Evolutionary conservation across 768 basidiomycete species (phyloP).

Genomic region (Lentinula detonsa): DNA sequence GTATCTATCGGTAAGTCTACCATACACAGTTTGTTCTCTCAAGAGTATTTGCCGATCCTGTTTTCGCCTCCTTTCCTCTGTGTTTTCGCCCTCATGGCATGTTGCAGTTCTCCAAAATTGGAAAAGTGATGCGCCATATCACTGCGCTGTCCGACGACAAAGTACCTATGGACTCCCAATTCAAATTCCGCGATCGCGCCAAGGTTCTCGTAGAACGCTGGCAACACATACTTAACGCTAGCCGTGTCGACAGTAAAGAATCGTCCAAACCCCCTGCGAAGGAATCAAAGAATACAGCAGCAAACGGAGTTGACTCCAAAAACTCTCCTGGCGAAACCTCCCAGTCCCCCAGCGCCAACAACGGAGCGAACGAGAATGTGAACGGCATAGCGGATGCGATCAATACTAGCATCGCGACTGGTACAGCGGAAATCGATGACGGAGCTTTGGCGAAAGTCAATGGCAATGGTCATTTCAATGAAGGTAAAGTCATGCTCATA

Average conservation of each 20-base stretch:
- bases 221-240: constrained; percentile 47
- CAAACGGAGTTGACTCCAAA: background rate
- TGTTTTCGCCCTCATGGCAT: constrained; percentile 13
- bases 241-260: constrained; percentile 5
- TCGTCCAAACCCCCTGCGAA: background rate
- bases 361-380: background rate
- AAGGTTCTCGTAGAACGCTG: constrained; percentile 65
- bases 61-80: background rate
- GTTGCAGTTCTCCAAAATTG: constrained; percentile 70
- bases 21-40: background rate
- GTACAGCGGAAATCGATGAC: background rate
- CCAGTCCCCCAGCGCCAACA: background rate
- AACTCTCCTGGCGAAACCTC: background rate
- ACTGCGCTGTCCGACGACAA: constrained; percentile 44
- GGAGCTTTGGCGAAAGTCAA: background rate
- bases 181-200: constrained; percentile 68
- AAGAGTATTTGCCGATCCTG: background rate
- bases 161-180: constrained; percentile 58
- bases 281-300: background rate
- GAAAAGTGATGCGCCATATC: constrained; percentile 88
- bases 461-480: background rate
- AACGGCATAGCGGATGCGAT: constrained; percentile 1
- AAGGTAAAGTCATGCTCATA: background rate
- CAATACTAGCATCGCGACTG: background rate
- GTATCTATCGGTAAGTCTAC: constrained; percentile 45